These are phyloP conservation scores for Penicillium salamii DNA, from an alignment of 495 filamentous ascomycete species.

Conservation along the genomic window DNA sequence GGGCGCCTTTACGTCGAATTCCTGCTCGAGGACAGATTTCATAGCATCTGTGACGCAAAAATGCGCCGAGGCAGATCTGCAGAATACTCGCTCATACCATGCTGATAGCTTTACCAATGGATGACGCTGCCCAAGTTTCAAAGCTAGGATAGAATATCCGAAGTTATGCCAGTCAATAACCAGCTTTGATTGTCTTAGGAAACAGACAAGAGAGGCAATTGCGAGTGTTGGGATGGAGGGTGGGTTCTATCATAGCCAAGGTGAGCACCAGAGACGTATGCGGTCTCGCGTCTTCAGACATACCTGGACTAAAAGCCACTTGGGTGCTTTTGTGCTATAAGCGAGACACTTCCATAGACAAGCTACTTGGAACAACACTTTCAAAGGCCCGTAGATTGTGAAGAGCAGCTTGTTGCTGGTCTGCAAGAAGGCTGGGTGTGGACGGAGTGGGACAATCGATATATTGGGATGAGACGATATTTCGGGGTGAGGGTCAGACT, in stretches of 20 bases:
- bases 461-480: constrained; percentile 62
- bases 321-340: constrained; percentile 67
- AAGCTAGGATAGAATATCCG: constrained; percentile 87
- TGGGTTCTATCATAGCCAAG: constrained; percentile 63
- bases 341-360: constrained; percentile 67
- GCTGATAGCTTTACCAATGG: constrained; percentile 73
- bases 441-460: constrained; percentile 61
- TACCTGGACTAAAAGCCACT: constrained; percentile 81
- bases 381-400: constrained; percentile 74
- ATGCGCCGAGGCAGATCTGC: constrained; percentile 66
- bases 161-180: constrained; percentile 99
- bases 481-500: constrained; percentile 73
- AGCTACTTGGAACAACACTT: constrained; percentile 78
- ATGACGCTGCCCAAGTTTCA: constrained; percentile 60
- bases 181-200: constrained; percentile 74
- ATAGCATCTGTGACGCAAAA: constrained; percentile 90
- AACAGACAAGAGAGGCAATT: constrained; percentile 68
- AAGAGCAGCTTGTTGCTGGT: constrained; percentile 76
- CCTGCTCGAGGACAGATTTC: constrained; percentile 64
- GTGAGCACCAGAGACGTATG: constrained; percentile 9
- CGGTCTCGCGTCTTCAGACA: background rate
- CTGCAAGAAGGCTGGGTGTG: constrained; percentile 59
- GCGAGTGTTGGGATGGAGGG: constrained; percentile 89
- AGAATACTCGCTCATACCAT: constrained; percentile 71
- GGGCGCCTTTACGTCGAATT: constrained; percentile 60